A percentile compares a stretch with the other conserved stretches of the same genome.
Evolutionary conservation across 352 stramenopile species (phyloP).

Genomic region (Pythium brachiatum): DNA sequence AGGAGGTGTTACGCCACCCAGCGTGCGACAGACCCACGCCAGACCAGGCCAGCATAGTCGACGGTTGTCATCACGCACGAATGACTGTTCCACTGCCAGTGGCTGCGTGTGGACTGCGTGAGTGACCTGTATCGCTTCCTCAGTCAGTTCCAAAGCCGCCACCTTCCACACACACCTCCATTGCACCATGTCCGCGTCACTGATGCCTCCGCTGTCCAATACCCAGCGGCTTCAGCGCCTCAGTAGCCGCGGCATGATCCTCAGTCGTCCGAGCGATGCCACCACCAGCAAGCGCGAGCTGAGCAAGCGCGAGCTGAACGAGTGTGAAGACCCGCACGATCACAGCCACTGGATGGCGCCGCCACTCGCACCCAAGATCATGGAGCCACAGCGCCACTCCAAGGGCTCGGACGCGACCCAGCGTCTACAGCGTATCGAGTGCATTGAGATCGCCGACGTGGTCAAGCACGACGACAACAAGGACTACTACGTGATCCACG

Average conservation of each 20-base stretch:
- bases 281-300: neutral
- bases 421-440: conserved; percentile 29
- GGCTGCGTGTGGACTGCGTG: no score
- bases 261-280: conserved; percentile 27
- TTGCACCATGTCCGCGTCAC: conserved; percentile 3
- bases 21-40: neutral
- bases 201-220: neutral
- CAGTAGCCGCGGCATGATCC: conserved; percentile 23
- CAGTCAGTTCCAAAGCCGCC: conserved; percentile 13
- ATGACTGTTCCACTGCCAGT: neutral
- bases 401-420: conserved; percentile 16
- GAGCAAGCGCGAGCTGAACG: neutral
- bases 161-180: neutral
- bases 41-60: neutral
- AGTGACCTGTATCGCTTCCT: no score
- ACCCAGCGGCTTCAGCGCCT: conserved; percentile 21
- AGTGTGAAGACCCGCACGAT: neutral
- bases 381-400: conserved; percentile 17
- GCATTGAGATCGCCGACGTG: conserved; percentile 29
- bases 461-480: conserved; percentile 23
- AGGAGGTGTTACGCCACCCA: no score
- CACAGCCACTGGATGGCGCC: conserved; percentile 26
- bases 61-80: neutral
- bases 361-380: conserved; percentile 35
- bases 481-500: conserved; percentile 40